Percentiles rank a stretch among this genome's conserved stretches.
Evolutionary conservation across 192 early-diverging fungal genomes (phyloP).

Genomic region (Coemansia sp.): DNA sequence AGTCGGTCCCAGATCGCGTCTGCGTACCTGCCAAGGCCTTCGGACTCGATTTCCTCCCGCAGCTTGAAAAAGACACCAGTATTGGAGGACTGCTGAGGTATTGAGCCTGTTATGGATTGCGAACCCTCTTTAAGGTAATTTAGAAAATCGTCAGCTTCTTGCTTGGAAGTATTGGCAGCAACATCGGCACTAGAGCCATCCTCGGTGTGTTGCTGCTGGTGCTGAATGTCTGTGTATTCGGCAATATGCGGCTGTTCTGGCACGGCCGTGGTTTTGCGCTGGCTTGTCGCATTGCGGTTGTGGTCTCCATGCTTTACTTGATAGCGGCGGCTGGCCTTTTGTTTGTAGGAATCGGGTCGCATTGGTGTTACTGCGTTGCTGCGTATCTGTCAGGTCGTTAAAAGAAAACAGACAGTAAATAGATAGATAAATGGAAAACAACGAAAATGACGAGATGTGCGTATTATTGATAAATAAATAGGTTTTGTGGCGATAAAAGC

Average conservation of each 20-base stretch:
- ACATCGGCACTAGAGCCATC: conserved; percentile 2
- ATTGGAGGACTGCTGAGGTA: conserved; percentile 15
- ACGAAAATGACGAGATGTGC: too few species aligned
- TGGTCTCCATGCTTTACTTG: conserved; percentile 23
- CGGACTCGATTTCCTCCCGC: conserved; percentile 22
- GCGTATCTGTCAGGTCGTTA: too few species aligned
- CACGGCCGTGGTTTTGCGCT: conserved; percentile 3
- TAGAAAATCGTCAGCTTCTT: conserved; percentile 20
- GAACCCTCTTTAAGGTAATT: conserved; percentile 30
- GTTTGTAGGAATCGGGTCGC: conserved; percentile 50
- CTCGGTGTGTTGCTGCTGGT: not conserved
- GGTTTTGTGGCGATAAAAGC: too few species aligned
- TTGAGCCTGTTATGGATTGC: not conserved
- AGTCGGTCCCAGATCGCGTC: conserved; percentile 23
- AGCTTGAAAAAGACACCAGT: conserved; percentile 37
- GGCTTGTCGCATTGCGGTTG: not conserved
- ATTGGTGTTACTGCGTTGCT: conserved; percentile 11
- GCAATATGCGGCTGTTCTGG: conserved; percentile 17
- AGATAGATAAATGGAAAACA: too few species aligned
- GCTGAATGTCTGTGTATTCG: not conserved
- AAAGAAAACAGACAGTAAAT: too few species aligned
- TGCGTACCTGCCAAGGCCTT: conserved; percentile 10
- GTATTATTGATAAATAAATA: too few species aligned
- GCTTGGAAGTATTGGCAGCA: not conserved
- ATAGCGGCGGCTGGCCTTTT: conserved; percentile 52